Conservation (phyloP, 345 rosid species). For the Gossypium australe region DNA sequence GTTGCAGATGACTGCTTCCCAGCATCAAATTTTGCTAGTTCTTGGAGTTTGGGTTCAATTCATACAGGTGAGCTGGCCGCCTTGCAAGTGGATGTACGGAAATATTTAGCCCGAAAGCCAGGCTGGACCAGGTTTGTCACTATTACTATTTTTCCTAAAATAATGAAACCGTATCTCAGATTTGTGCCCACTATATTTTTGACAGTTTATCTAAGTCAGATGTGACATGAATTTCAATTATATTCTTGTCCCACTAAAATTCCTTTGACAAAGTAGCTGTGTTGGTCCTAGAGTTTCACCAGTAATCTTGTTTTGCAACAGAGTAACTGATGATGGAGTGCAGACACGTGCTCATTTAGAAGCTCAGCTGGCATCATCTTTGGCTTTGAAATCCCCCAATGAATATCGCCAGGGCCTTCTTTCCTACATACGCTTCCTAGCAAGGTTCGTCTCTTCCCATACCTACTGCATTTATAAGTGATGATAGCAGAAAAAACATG, state of each 20-base stretch:
- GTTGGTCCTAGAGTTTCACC: constrained; percentile 11
- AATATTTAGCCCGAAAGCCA: constrained; percentile 93
- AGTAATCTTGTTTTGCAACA: constrained; percentile 19
- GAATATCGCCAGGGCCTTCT: constrained; percentile 96
- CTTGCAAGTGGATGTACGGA: constrained; percentile 89
- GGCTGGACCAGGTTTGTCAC: constrained; percentile 87
- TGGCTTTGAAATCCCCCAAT: constrained; percentile 73
- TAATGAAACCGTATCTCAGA: not conserved
- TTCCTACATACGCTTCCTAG: constrained; percentile 80
- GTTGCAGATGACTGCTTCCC: constrained; percentile 99
- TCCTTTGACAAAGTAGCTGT: not conserved
- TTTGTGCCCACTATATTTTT: not conserved
- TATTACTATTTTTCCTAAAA: not conserved
- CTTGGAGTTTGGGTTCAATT: constrained; percentile 82
- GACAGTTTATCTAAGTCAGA: not conserved
- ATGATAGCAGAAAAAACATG: not conserved
- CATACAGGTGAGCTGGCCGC: constrained; percentile 94
- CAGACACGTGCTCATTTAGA: constrained; percentile 97
- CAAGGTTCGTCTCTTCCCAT: constrained; percentile 49
- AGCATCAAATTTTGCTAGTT: constrained; percentile 88
- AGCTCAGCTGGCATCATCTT: constrained; percentile 86
- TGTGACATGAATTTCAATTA: not conserved
- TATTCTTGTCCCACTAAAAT: not conserved
- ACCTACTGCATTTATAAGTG: not conserved
- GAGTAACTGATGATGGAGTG: constrained; percentile 95